Percentiles rank a stretch among this genome's conserved stretches.
phyloP scores from a whole-genome alignment of 2,329 filamentous ascomycete species.

The Cadophora gregata region DNA sequence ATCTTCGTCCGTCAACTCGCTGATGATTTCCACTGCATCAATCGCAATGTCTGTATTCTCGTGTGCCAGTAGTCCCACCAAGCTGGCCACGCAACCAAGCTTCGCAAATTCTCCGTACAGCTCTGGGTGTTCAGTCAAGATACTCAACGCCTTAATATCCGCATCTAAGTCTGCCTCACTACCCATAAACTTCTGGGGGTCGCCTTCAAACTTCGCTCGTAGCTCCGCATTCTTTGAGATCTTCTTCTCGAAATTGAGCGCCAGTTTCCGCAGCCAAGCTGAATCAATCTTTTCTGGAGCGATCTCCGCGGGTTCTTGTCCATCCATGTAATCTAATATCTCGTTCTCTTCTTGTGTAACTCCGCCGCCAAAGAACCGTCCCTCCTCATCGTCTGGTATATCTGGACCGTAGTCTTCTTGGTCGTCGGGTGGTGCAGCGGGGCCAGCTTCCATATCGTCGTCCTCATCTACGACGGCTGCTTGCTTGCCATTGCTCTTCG shows the following conservation, averaged over 20 bases:
- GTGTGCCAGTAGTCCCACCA: slow-evolving; percentile 85
- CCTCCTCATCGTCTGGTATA: slow-evolving; percentile 79
- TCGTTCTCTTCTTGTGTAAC: slow-evolving; percentile 81
- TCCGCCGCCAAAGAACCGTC: slow-evolving; percentile 93
- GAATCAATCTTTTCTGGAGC: slow-evolving; percentile 78
- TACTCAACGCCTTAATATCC: slow-evolving; percentile 84
- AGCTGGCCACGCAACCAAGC: slow-evolving; percentile 72
- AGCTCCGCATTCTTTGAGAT: slow-evolving; percentile 91
- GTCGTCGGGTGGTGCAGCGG: slow-evolving; percentile 59
- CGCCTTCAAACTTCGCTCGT: slow-evolving; percentile 80
- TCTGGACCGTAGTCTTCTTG: slow-evolving; percentile 61
- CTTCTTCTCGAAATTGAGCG: slow-evolving; percentile 85
- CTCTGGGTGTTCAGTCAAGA: slow-evolving; percentile 84
- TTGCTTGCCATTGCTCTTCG: slow-evolving; percentile 45
- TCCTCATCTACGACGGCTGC: slow-evolving; percentile 47
- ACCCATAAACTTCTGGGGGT: slow-evolving; percentile 83
- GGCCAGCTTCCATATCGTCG: slow-evolving; percentile 53
- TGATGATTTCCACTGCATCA: slow-evolving; percentile 85
- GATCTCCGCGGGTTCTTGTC: slow-evolving; percentile 55
- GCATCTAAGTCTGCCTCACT: slow-evolving; percentile 89
- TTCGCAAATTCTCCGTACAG: slow-evolving; percentile 82
- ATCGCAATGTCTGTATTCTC: slow-evolving; percentile 98
- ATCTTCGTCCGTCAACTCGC: slow-evolving; percentile 92
- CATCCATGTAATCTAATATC: slow-evolving; percentile 87
- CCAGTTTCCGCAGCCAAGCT: slow-evolving; percentile 82